Evolutionary conservation across 805 yeast genomes (phyloP).

Genomic region (Zygosaccharomyces kombuchaensis): DNA sequence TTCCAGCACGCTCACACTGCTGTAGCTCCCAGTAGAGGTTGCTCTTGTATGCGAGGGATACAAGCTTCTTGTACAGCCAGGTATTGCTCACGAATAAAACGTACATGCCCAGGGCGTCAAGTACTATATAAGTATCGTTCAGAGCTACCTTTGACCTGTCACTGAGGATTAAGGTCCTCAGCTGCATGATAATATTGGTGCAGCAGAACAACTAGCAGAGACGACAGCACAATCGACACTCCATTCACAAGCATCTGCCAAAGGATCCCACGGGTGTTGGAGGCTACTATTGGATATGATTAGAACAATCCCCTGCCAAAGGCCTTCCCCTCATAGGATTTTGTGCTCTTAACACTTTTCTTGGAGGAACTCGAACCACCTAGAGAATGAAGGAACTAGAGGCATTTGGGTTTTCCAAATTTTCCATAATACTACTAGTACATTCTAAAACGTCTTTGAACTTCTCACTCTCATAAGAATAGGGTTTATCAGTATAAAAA

Average conservation of each 20-base stretch:
- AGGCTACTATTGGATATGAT: constrained; percentile 20
- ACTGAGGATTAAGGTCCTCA: constrained; percentile 32
- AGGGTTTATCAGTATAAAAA: too few relatives aligned
- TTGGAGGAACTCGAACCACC: neutral
- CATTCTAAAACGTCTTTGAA: neutral
- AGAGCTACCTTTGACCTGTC: constrained; percentile 11
- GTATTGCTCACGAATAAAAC: constrained; percentile 17
- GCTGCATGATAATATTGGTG: constrained; percentile 34
- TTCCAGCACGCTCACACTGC: constrained; percentile 7
- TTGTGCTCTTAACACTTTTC: neutral
- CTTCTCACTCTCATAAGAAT: too few relatives aligned
- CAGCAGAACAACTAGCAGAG: constrained; percentile 33
- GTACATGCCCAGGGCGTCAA: constrained; percentile 17
- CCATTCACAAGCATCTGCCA: constrained; percentile 28
- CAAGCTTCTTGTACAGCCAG: constrained; percentile 16
- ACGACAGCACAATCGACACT: constrained; percentile 24
- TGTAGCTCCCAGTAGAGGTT: constrained; percentile 4
- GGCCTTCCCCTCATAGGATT: constrained; percentile 14
- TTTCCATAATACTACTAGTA: neutral
- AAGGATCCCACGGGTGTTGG: constrained; percentile 18
- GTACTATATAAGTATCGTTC: constrained; percentile 18
- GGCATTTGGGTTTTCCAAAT: neutral
- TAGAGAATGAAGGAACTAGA: neutral
- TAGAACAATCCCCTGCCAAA: constrained; percentile 19
- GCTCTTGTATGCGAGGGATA: neutral